Conservation (phyloP, 2,329 filamentous ascomycete genomes). For the Erysiphe pulchra region DNA sequence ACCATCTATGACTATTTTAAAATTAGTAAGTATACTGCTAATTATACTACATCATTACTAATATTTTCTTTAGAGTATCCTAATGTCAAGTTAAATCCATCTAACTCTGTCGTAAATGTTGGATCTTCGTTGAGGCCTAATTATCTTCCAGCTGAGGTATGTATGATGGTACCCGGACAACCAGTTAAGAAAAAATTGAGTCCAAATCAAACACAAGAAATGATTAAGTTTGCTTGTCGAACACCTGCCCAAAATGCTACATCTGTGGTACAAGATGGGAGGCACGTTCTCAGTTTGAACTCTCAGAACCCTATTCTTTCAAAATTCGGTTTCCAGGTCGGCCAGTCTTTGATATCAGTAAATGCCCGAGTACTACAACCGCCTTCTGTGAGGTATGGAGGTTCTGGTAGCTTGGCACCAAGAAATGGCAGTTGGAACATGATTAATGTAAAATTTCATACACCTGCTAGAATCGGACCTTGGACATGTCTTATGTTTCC, state of each 20-base stretch:
- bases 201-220: constrained; percentile 30
- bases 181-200: constrained; percentile 29
- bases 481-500: constrained; percentile 17
- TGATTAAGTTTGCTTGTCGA: constrained; percentile 48
- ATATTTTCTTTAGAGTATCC: constrained; percentile 2
- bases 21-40: constrained; percentile 11
- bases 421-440: constrained; percentile 42
- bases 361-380: constrained; percentile 36
- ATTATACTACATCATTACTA: constrained; percentile 1
- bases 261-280: constrained; percentile 31
- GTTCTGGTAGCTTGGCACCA: constrained; percentile 11
- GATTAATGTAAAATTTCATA: constrained; percentile 24
- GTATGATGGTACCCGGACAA: constrained; percentile 36
- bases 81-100: constrained; percentile 12
- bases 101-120: constrained; percentile 36
- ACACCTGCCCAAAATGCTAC: constrained; percentile 35
- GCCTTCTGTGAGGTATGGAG: constrained; percentile 32
- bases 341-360: constrained; percentile 43
- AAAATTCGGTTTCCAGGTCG: constrained; percentile 6
- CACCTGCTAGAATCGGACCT: constrained; percentile 19
- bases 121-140: constrained; percentile 27
- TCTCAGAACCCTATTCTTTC: constrained; percentile 1
- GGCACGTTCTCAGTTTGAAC: constrained; percentile 27
- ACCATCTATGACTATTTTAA: constrained; percentile 28
- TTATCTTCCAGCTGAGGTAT: constrained; percentile 39